Percentiles rank a stretch among this genome's conserved stretches.
These are phyloP conservation scores for Dendrocalamus sinicus DNA, from an alignment of 176 grass and related monocot species.

Conservation along the genomic window DNA sequence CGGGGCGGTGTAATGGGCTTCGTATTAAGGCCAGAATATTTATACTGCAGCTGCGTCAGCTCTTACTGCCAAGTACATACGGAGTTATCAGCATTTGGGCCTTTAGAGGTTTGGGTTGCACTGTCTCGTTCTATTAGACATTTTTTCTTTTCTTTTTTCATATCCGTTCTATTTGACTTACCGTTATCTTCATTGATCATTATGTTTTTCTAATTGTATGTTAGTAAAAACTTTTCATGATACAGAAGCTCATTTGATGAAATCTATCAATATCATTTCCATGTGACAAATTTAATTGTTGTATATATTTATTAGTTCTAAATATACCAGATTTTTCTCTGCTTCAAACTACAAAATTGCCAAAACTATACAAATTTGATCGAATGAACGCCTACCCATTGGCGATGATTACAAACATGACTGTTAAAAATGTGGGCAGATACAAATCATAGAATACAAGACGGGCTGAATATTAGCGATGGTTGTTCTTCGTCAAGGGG, in stretches of 20 bases:
- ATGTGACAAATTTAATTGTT: background rate
- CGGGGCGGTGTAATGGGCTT: background rate
- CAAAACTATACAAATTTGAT: too few species aligned
- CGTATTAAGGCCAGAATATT: background rate
- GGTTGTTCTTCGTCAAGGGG: conserved; percentile 11
- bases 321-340: too few species aligned
- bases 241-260: background rate
- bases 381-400: too few species aligned
- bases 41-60: background rate
- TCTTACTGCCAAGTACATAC: background rate
- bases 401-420: too few species aligned
- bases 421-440: background rate
- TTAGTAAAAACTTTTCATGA: background rate
- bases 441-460: background rate
- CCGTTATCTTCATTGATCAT: background rate
- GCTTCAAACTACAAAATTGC: too few species aligned
- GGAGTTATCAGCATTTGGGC: too few species aligned
- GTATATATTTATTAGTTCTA: background rate
- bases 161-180: background rate
- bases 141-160: too few species aligned
- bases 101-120: background rate
- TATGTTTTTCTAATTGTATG: background rate
- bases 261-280: background rate
- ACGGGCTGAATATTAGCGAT: background rate
- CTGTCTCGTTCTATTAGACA: too few species aligned